Conservation (phyloP, 805 yeast species). For the Saturnispora halmiae region DNA sequence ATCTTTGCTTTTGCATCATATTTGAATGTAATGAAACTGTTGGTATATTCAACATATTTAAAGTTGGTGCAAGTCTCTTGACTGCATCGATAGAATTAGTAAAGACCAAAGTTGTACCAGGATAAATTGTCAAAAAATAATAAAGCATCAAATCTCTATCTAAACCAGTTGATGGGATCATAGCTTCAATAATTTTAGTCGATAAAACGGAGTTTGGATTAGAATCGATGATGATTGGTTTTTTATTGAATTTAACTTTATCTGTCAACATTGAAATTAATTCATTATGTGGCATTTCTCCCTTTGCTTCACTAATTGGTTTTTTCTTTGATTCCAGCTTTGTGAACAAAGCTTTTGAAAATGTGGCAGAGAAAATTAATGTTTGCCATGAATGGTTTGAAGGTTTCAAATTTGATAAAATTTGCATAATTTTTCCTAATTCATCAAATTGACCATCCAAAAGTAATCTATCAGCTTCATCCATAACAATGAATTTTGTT, state of each 20-base stretch:
- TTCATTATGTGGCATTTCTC: slow-evolving; percentile 39
- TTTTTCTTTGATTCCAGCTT: slow-evolving; percentile 46
- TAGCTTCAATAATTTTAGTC: slow-evolving; percentile 65
- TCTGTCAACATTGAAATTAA: slow-evolving; percentile 56
- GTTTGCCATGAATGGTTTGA: slow-evolving; percentile 57
- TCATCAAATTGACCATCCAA: slow-evolving; percentile 97
- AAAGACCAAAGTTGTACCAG: slow-evolving; percentile 84
- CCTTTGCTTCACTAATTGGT: slow-evolving; percentile 26
- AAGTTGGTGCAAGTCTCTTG: slow-evolving; percentile 68
- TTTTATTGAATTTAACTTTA: slow-evolving; percentile 60
- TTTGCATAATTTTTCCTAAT: slow-evolving; percentile 67
- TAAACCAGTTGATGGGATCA: slow-evolving; percentile 82
- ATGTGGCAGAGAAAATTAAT: slow-evolving; percentile 91
- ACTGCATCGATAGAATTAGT: slow-evolving; percentile 95
- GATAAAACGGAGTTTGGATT: slow-evolving; percentile 81
- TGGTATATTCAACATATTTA: slow-evolving; percentile 60
- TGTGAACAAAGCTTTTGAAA: slow-evolving; percentile 70
- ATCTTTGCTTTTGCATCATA: slow-evolving; percentile 90
- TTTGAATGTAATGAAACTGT: slow-evolving; percentile 79
- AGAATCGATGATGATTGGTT: slow-evolving; percentile 70
- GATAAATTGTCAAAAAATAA: slow-evolving; percentile 76
- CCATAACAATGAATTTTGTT: slow-evolving; percentile 56
- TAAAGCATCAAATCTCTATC: slow-evolving; percentile 88
- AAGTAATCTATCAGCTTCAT: slow-evolving; percentile 91
- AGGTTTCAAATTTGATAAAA: slow-evolving; percentile 45